Evolutionary conservation across 768 basidiomycete genomes (phyloP).

Genomic region (Collybiopsis luxurians): DNA sequence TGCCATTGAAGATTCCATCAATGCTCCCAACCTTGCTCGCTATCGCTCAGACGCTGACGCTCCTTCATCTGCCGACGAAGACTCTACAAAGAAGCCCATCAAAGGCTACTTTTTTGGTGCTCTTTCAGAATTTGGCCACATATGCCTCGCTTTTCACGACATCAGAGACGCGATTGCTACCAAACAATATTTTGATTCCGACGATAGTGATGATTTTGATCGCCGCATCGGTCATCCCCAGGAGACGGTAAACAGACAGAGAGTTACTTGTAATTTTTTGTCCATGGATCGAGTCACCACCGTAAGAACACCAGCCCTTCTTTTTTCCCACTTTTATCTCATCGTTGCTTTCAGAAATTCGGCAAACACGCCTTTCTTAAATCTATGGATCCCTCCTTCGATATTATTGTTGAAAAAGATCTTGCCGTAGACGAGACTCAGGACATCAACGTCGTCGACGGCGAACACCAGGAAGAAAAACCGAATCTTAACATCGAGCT

Average conservation of each 20-base stretch:
- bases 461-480: conserved; percentile 2
- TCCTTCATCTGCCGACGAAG: neutral
- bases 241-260: conserved; percentile 19
- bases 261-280: conserved; percentile 42
- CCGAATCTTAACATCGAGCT: conserved; percentile 9
- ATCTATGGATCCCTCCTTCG: conserved; percentile 51
- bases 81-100: conserved; percentile 25
- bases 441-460: conserved; percentile 10
- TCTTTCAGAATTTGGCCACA: conserved; percentile 44
- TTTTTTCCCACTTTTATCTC: conserved; percentile 8
- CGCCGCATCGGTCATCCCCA: conserved; percentile 25
- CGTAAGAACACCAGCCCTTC: conserved; percentile 26
- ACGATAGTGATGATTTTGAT: conserved; percentile 23
- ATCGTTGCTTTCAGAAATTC: conserved; percentile 37
- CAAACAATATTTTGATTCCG: conserved; percentile 35
- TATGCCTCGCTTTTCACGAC: conserved; percentile 63
- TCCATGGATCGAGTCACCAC: conserved; percentile 42
- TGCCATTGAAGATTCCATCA: conserved; percentile 2
- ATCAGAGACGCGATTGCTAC: conserved; percentile 51
- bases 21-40: conserved; percentile 7
- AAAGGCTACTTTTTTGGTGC: conserved; percentile 57
- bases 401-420: conserved; percentile 38
- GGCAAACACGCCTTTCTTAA: conserved; percentile 49
- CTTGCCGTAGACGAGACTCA: conserved; percentile 15
- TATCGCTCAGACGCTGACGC: neutral